A percentile compares a stretch with the other conserved stretches of the same genome.
Conservation (phyloP, 202 grass and related monocot genomes). For the Panicum hallii region DNA sequence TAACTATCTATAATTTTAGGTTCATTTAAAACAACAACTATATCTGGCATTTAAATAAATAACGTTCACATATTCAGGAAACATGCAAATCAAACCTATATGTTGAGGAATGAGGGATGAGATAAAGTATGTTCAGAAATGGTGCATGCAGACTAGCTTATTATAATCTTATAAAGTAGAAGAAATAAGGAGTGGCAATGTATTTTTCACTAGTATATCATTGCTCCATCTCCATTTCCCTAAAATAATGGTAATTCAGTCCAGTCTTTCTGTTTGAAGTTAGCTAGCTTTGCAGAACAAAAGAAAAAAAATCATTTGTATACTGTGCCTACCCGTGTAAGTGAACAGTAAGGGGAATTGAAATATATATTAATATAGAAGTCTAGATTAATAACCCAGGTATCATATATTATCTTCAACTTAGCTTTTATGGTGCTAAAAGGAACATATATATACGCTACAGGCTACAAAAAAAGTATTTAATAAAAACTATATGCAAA, state of each 20-base stretch:
- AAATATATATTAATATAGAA: not conserved
- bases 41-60: not conserved
- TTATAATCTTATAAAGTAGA: not conserved
- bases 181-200: not conserved
- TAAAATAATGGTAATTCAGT: not conserved
- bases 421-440: not conserved
- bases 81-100: not conserved
- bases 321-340: not conserved
- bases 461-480: not conserved
- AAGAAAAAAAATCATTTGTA: not conserved
- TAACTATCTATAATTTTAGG: not conserved
- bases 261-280: not conserved
- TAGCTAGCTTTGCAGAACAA: not conserved
- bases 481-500: not conserved
- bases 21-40: not conserved
- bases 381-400: not conserved
- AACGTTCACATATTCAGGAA: not conserved
- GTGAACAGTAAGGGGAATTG: not conserved
- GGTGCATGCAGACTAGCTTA: not conserved
- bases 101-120: not conserved
- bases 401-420: not conserved
- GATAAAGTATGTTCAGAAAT: not conserved
- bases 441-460: not conserved
- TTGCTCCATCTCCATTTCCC: not conserved
- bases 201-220: not conserved